Conservation (phyloP, 192 early-diverging fungal genomes). For the Podila epigama region DNA sequence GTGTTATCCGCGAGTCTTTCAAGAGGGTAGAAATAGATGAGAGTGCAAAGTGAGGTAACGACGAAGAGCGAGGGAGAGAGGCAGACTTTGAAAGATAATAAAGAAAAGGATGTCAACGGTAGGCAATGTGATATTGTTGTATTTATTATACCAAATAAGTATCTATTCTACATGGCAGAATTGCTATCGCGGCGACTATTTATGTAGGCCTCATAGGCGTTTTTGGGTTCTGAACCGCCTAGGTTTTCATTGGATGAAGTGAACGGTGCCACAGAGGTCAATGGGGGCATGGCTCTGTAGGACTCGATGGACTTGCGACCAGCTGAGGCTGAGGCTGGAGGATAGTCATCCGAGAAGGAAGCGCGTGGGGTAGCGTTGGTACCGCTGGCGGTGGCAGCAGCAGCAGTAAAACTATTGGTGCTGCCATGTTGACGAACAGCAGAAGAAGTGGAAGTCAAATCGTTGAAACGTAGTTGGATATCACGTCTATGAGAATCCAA, state of each 20-base stretch:
- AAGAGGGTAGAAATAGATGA: too few relatives aligned
- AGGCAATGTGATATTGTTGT: neutral
- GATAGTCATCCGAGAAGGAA: constrained; percentile 17
- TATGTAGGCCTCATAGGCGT: neutral
- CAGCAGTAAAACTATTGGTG: too few relatives aligned
- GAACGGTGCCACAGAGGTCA: neutral
- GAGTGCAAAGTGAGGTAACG: too few relatives aligned
- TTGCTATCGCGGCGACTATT: neutral
- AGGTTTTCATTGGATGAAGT: neutral
- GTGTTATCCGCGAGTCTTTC: too few relatives aligned
- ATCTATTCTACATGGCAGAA: neutral
- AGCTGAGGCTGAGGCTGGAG: neutral
- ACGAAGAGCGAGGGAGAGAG: too few relatives aligned
- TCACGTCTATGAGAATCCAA: neutral
- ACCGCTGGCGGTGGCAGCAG: too few relatives aligned
- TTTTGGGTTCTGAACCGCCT: neutral
- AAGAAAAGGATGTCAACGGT: too few relatives aligned
- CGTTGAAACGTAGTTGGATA: constrained; percentile 1
- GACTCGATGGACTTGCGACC: neutral
- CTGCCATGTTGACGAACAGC: too few relatives aligned
- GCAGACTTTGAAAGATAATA: too few relatives aligned
- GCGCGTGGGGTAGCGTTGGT: neutral
- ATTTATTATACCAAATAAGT: neutral
- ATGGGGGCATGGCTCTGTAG: neutral
- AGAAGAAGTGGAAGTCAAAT: too few relatives aligned